Conservation (phyloP, 345 rosid species). For the Salix arbutifolia region DNA sequence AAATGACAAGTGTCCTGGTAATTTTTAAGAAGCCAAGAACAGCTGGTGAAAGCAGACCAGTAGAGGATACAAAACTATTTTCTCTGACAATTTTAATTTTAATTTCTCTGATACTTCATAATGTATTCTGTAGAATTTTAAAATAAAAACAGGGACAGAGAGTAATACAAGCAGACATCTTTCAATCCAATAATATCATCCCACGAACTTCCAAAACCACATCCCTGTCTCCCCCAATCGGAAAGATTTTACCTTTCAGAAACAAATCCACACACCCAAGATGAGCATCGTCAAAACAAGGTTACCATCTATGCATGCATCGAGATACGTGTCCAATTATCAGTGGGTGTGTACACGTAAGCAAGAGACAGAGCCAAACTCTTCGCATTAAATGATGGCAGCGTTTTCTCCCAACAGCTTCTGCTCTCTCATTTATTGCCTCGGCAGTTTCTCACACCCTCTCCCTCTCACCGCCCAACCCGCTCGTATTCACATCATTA, state of each 20-base stretch:
- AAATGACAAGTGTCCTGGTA: too few relatives aligned
- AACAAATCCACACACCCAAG: neutral
- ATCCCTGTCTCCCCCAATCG: neutral
- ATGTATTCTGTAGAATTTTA: too few relatives aligned
- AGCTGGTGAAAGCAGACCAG: too few relatives aligned
- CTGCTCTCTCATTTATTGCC: conserved; percentile 38
- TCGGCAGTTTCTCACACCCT: neutral
- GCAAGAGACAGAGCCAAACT: conserved; percentile 6
- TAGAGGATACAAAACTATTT: too few relatives aligned
- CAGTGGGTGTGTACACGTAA: conserved; percentile 9
- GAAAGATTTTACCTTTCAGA: neutral
- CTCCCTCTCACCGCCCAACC: neutral
- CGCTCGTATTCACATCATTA: too few relatives aligned
- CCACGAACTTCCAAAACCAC: too few relatives aligned
- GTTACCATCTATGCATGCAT: neutral
- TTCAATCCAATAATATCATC: neutral
- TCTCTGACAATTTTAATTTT: too few relatives aligned
- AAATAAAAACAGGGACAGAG: too few relatives aligned
- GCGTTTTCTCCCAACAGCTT: conserved; percentile 26
- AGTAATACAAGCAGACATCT: neutral
- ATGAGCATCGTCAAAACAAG: neutral
- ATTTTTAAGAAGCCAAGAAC: too few relatives aligned
- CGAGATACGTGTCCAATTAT: conserved; percentile 3
- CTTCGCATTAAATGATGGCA: conserved; percentile 28
- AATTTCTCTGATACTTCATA: too few relatives aligned